These are phyloP conservation scores for Iberis pinnata DNA, from an alignment of 345 rosid species.

Conservation along the genomic window DNA sequence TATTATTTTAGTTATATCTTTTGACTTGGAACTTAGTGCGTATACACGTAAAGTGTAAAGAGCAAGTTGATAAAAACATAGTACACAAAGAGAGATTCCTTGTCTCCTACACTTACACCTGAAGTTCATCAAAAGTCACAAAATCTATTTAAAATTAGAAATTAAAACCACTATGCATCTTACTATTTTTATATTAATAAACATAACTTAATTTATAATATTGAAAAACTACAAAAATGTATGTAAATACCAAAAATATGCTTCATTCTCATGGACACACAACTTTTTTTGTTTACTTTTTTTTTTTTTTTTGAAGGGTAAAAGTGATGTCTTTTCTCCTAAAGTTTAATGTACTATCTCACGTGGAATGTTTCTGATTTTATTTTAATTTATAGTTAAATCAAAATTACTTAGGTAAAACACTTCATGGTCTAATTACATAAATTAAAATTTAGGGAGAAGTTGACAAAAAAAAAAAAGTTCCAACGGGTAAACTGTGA, in stretches of 20 bases:
- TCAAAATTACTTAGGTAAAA: too few relatives aligned
- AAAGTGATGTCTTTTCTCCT: slow-evolving; percentile 24
- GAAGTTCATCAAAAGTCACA: slow-evolving; percentile 28
- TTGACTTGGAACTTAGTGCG: slow-evolving; percentile 25
- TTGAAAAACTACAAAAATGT: not conserved
- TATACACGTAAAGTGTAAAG: slow-evolving; percentile 21
- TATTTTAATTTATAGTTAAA: too few relatives aligned
- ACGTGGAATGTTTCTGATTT: too few relatives aligned
- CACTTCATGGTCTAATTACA: too few relatives aligned
- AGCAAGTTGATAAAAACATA: slow-evolving; percentile 31
- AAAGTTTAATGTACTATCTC: slow-evolving; percentile 8
- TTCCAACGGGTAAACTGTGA: too few relatives aligned
- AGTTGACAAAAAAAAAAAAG: too few relatives aligned
- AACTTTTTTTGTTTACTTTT: not conserved
- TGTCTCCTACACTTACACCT: slow-evolving; percentile 31
- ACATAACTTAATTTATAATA: too few relatives aligned
- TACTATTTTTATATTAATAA: too few relatives aligned
- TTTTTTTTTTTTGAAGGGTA: slow-evolving; percentile 4
- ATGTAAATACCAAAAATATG: too few relatives aligned
- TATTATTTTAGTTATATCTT: not conserved
- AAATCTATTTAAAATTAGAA: slow-evolving; percentile 11
- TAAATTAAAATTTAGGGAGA: too few relatives aligned
- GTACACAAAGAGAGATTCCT: slow-evolving; percentile 27
- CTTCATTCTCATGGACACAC: slow-evolving; percentile 15
- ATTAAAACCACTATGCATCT: not conserved